phyloP scores from a whole-genome alignment of 2,329 filamentous ascomycete genomes.

The Fusarium brachygibbosum region DNA sequence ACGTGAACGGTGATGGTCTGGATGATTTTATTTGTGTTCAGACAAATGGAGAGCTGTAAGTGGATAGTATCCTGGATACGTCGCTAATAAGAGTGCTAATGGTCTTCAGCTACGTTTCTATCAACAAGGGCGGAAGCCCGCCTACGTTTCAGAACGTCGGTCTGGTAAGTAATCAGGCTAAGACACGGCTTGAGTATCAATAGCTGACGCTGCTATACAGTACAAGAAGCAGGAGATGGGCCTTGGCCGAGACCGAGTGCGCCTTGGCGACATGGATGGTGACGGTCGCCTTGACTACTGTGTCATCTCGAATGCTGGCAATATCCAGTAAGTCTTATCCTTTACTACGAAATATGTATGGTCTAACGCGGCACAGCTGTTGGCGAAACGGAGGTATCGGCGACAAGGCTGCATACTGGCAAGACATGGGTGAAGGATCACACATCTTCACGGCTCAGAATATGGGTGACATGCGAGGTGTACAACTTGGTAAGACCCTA shows the following conservation, averaged over 20 bases:
- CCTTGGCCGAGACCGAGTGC: background rate
- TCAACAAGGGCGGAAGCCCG: constrained; percentile 6
- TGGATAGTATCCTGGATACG: no score
- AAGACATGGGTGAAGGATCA: constrained; percentile 1
- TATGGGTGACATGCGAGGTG: constrained; percentile 5
- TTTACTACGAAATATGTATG: rapidly evolving
- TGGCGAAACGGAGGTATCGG: constrained; percentile 8
- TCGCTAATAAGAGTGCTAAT: background rate
- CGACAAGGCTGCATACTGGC: constrained; percentile 14
- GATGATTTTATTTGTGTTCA: constrained; percentile 11
- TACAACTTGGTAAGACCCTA: background rate
- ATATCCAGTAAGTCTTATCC: background rate
- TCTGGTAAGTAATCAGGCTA: background rate
- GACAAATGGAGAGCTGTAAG: constrained; percentile 5
- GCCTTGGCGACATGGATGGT: constrained; percentile 8
- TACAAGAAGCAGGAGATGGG: constrained; percentile 15
- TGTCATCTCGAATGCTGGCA: constrained; percentile 7
- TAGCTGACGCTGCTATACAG: background rate
- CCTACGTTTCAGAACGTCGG: constrained; percentile 3
- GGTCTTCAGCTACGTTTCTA: background rate
- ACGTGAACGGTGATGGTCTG: constrained; percentile 4
- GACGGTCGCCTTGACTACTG: constrained; percentile 9
- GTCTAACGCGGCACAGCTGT: background rate
- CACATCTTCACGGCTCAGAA: constrained; percentile 3
- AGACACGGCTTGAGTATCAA: no score